A percentile compares a stretch with the other conserved stretches of the same genome.
phyloP scores from a whole-genome alignment of 371 early-diverging fungal genomes.

The Lichtheimia hyalospora region DNA sequence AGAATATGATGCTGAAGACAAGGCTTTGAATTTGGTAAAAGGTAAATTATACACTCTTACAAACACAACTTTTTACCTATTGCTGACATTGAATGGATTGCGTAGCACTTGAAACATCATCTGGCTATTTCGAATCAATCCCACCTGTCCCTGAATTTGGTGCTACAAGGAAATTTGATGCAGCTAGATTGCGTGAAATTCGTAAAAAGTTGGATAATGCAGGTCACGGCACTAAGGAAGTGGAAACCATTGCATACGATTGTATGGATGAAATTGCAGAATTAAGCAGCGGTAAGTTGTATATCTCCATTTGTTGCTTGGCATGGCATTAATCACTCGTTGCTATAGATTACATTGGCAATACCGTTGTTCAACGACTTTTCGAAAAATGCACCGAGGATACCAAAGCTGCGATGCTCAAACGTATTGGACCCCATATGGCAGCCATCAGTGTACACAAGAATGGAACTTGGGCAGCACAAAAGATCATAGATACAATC shows the following conservation, averaged over 20 bases:
- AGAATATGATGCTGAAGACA: slow-evolving; percentile 21
- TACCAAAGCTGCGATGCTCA: slow-evolving; percentile 54
- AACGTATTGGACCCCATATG: slow-evolving; percentile 68
- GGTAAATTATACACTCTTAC: slow-evolving; percentile 3
- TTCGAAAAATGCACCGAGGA: slow-evolving; percentile 69
- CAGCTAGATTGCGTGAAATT: slow-evolving; percentile 82
- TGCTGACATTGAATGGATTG: too few species aligned
- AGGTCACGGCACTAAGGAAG: slow-evolving; percentile 51
- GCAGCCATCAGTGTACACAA: slow-evolving; percentile 87
- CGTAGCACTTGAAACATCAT: slow-evolving; percentile 23
- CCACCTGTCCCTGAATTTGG: slow-evolving; percentile 74
- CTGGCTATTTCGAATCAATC: slow-evolving; percentile 60
- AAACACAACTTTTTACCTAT: too few species aligned
- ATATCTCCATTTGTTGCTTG: not conserved
- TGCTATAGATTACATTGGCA: slow-evolving; percentile 52
- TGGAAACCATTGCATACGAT: slow-evolving; percentile 71
- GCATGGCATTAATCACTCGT: too few species aligned
- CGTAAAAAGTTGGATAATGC: slow-evolving; percentile 84
- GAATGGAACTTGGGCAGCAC: slow-evolving; percentile 94
- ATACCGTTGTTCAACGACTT: slow-evolving; percentile 85
- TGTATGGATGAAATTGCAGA: slow-evolving; percentile 75
- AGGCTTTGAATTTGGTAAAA: slow-evolving; percentile 14
- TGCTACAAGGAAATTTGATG: slow-evolving; percentile 70
- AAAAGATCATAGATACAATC: slow-evolving; percentile 84
- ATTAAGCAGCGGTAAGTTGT: slow-evolving; percentile 78